These are phyloP conservation scores for Simplicillium sp. DNA, from an alignment of 2,329 filamentous ascomycete species.

Conservation along the genomic window DNA sequence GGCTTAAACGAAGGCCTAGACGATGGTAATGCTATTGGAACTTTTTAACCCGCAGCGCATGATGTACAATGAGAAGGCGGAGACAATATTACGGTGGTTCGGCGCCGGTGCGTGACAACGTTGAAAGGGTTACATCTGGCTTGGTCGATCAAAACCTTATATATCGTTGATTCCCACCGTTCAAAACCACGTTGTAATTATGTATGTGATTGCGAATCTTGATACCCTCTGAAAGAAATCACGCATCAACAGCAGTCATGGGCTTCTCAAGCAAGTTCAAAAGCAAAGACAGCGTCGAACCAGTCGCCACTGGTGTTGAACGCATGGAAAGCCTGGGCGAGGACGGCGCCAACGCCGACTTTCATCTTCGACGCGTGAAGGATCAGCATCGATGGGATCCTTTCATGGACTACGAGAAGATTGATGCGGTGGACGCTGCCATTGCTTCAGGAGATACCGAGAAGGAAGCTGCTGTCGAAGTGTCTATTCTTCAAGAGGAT, in stretches of 20 bases:
- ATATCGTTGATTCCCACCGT: background rate
- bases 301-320: background rate
- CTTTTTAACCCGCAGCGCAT: no score
- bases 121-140: background rate
- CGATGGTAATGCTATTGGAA: no score
- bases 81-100: background rate
- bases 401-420: slow-evolving; percentile 40
- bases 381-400: slow-evolving; percentile 39
- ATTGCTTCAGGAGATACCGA: slow-evolving; percentile 28
- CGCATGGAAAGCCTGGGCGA: background rate
- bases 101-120: background rate
- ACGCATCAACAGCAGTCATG: background rate
- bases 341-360: background rate
- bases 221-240: no score
- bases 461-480: slow-evolving; percentile 30
- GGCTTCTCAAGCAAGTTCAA: slow-evolving; percentile 1
- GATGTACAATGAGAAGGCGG: background rate
- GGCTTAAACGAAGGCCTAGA: no score
- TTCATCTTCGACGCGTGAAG: slow-evolving; percentile 2
- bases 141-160: background rate
- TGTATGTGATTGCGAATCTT: no score
- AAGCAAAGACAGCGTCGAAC: background rate
- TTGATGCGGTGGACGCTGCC: slow-evolving; percentile 36
- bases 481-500: slow-evolving; percentile 35
- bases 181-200: no score